Conservation (phyloP, 2,329 filamentous ascomycete species). For the Botrytis squamosa region DNA sequence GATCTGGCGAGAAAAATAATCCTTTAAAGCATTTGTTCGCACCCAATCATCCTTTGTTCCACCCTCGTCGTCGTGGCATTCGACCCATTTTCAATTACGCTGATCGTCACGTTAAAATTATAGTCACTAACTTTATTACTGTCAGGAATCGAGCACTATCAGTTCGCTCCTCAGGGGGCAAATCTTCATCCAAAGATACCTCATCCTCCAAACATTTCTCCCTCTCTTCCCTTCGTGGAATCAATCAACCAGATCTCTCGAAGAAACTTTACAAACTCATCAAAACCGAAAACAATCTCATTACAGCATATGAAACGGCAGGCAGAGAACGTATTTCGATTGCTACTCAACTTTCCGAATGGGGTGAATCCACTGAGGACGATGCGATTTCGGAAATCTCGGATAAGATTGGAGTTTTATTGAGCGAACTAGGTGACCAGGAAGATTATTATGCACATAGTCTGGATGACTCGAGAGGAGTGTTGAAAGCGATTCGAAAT, state of each 20-base stretch:
- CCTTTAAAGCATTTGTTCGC: constrained; percentile 20
- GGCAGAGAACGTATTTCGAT: constrained; percentile 81
- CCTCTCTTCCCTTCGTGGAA: constrained; percentile 81
- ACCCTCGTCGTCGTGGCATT: not conserved
- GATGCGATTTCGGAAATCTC: constrained; percentile 85
- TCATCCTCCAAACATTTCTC: constrained; percentile 65
- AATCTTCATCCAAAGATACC: constrained; percentile 35
- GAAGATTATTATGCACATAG: constrained; percentile 85
- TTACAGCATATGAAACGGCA: constrained; percentile 79
- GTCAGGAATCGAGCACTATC: constrained; percentile 71
- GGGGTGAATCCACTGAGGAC: constrained; percentile 90
- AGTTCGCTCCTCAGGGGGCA: constrained; percentile 57
- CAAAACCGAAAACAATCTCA: constrained; percentile 90
- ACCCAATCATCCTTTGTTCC: not conserved
- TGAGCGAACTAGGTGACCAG: constrained; percentile 91
- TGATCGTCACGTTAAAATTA: not conserved
- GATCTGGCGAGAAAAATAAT: constrained; percentile 13
- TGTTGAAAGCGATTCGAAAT: constrained; percentile 91
- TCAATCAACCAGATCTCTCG: constrained; percentile 82
- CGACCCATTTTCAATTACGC: constrained; percentile 6
- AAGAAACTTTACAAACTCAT: constrained; percentile 88
- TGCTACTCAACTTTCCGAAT: constrained; percentile 88
- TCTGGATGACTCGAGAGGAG: constrained; percentile 77
- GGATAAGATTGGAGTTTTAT: constrained; percentile 90
- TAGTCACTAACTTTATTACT: constrained; percentile 12